phyloP scores from a whole-genome alignment of 768 basidiomycete genomes.

The Suillus sp. region DNA sequence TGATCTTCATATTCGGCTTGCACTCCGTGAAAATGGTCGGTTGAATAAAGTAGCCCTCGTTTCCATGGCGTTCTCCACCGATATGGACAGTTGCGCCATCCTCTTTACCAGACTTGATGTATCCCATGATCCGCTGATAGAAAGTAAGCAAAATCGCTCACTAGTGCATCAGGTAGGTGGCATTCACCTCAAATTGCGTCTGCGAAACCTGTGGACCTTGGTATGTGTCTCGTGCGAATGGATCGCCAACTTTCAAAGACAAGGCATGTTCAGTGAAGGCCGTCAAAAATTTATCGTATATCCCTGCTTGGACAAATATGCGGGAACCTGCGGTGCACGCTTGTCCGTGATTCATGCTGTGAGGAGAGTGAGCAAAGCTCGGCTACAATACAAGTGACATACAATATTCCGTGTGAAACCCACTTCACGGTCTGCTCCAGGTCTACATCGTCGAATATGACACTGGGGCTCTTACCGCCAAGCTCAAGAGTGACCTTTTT shows the following conservation, averaged over 20 bases:
- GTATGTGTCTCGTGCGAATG: conserved; percentile 42
- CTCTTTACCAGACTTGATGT: conserved; percentile 60
- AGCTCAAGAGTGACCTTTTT: conserved; percentile 74
- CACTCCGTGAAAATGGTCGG: conserved; percentile 66
- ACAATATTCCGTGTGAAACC: conserved; percentile 63
- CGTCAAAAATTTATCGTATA: conserved; percentile 60
- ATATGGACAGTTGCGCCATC: conserved; percentile 60
- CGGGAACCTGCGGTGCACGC: conserved; percentile 56
- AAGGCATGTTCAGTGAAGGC: conserved; percentile 40
- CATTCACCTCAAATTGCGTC: conserved; percentile 44
- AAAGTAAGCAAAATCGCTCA: background rate
- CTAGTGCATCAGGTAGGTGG: background rate
- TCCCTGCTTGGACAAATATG: conserved; percentile 55
- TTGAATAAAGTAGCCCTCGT: conserved; percentile 62
- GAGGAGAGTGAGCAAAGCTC: background rate
- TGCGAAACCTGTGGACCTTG: conserved; percentile 54
- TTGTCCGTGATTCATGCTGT: conserved; percentile 45
- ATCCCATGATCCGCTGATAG: conserved; percentile 56
- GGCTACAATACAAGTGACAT: conserved; percentile 22
- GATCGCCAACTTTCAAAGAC: conserved; percentile 43
- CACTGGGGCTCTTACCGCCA: conserved; percentile 66
- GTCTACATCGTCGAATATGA: conserved; percentile 66
- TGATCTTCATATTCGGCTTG: conserved; percentile 57
- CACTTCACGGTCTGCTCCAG: conserved; percentile 60
- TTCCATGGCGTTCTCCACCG: conserved; percentile 56